Percentiles rank a stretch among this genome's conserved stretches.
phyloP scores from a whole-genome alignment of 2,329 filamentous ascomycete species.

The Cercospora berteroae region DNA sequence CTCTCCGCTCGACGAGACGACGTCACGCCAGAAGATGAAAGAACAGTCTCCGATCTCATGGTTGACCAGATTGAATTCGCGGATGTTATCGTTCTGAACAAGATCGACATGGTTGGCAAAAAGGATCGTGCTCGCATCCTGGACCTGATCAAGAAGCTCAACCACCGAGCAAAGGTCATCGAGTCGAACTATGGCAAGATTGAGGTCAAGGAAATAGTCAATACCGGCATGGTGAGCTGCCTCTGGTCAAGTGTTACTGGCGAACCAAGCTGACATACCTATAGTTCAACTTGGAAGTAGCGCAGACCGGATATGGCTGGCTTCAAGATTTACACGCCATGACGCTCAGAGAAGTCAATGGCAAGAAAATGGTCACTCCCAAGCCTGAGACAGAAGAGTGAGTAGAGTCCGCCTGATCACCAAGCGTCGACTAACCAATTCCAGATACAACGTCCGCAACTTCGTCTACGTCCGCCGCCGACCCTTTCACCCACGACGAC shows the following conservation, averaged over 20 bases:
- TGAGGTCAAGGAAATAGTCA: slow-evolving; percentile 62
- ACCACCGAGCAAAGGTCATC: slow-evolving; percentile 64
- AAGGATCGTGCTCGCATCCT: slow-evolving; percentile 36
- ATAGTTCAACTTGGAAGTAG: slow-evolving; percentile 61
- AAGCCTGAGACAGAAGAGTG: slow-evolving; percentile 70
- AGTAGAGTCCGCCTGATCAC: slow-evolving; percentile 40
- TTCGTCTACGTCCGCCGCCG: slow-evolving; percentile 64
- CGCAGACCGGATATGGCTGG: slow-evolving; percentile 67
- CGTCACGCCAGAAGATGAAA: slow-evolving; percentile 64
- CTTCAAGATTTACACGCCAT: slow-evolving; percentile 67
- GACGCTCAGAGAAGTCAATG: slow-evolving; percentile 58
- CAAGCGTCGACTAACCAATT: neutral
- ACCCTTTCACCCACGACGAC: slow-evolving; percentile 44
- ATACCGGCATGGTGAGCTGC: slow-evolving; percentile 51
- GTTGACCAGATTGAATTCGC: slow-evolving; percentile 77
- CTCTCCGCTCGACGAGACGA: slow-evolving; percentile 62
- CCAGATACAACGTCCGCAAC: slow-evolving; percentile 63
- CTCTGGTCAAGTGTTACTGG: no score
- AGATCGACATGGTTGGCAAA: slow-evolving; percentile 59
- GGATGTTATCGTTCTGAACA: slow-evolving; percentile 70
- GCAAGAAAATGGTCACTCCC: slow-evolving; percentile 57
- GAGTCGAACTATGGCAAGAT: slow-evolving; percentile 60
- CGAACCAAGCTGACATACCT: neutral
- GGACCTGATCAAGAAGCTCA: slow-evolving; percentile 53
- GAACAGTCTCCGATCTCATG: slow-evolving; percentile 72